Conservation (phyloP, 495 filamentous ascomycete species). For the Aspergillus leporis region DNA sequence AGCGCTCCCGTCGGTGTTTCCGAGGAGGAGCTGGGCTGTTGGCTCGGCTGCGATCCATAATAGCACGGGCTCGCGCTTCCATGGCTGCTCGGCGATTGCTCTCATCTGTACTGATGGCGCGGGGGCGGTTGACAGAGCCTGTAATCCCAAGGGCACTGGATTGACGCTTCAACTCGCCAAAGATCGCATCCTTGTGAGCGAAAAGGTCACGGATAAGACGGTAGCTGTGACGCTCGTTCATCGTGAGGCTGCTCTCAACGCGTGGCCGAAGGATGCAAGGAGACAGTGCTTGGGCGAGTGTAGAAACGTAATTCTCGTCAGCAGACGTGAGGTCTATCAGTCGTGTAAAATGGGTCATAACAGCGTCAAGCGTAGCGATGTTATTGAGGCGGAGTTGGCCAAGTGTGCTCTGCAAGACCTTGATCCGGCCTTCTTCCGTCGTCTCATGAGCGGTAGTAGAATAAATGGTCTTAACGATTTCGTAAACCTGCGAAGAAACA, state of each 20-base stretch:
- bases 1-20: constrained; percentile 72
- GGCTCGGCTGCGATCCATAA: constrained; percentile 72
- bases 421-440: constrained; percentile 71
- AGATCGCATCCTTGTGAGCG: constrained; percentile 89
- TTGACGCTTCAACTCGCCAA: constrained; percentile 92
- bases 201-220: constrained; percentile 93
- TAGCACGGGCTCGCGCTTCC: constrained; percentile 85
- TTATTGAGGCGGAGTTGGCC: constrained; percentile 94
- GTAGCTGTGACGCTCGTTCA: constrained; percentile 92
- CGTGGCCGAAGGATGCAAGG: constrained; percentile 88
- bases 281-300: constrained; percentile 76
- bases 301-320: constrained; percentile 79
- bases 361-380: constrained; percentile 95
- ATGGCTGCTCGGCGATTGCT: constrained; percentile 90
- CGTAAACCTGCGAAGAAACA: constrained; percentile 97
- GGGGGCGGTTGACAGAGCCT: constrained; percentile 53
- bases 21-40: constrained; percentile 71
- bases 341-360: constrained; percentile 97
- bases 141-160: constrained; percentile 58
- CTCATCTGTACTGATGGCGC: constrained; percentile 94
- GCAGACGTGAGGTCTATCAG: constrained; percentile 96
- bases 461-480: constrained; percentile 98
- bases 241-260: constrained; percentile 81
- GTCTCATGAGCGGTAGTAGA: constrained; percentile 70
- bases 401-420: constrained; percentile 93